Evolutionary conservation across 2,329 filamentous ascomycete species (phyloP), one percentile per base, ranked within the genome.

Genomic region (Phialemoniopsis sp.): DNA sequence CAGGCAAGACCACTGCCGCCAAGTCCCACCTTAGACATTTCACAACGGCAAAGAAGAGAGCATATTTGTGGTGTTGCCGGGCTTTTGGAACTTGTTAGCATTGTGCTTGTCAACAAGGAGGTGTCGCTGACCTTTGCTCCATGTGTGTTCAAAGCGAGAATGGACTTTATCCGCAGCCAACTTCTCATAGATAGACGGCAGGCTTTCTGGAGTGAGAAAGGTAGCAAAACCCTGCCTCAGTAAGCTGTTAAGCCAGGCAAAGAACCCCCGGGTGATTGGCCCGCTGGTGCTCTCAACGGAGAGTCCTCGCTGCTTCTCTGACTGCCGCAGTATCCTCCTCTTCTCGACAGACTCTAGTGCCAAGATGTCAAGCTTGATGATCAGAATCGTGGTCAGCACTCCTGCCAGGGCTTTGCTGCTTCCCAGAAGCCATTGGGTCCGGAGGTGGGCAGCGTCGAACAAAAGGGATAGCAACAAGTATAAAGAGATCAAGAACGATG

Each of bases 401-500:
- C 21, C 34, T 34, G 38, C 29, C 21, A 26, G 10, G 6, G 21
- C 21, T 26, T 26, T 26, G 21, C n/a, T n/a, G n/a, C n/a, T n/a
- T n/a, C n/a, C 21, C 21, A 26, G 21, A 26, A 26, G 21, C 58
- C 65, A 73, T 3, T 66, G 43, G 0, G 70, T 73, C 8, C 72
- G 57, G 0, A 56, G 52, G 41, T 66, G 65, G 0, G 60, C 59
- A 4, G 60, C 48, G 29, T 76, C 72, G 17, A 73, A 57, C 2
- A 75, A 47, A 0, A 69, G 45, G 2, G 66, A 66, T 4, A 72
- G 29, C 8, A 64, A 45, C 4, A 75, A 43, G 36, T 66, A 75
- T 10, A 50, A 43, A 13, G 51, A 61, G 12, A 76, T 49, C 4
- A 75, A 38, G 0, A 64, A 51, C 0, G 70, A 75, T 0, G 70